Base-by-base conservation (phyloP, 2,329 filamentous ascomycete genomes). In the Monilinia vaccinii-corymbosi region DNA sequence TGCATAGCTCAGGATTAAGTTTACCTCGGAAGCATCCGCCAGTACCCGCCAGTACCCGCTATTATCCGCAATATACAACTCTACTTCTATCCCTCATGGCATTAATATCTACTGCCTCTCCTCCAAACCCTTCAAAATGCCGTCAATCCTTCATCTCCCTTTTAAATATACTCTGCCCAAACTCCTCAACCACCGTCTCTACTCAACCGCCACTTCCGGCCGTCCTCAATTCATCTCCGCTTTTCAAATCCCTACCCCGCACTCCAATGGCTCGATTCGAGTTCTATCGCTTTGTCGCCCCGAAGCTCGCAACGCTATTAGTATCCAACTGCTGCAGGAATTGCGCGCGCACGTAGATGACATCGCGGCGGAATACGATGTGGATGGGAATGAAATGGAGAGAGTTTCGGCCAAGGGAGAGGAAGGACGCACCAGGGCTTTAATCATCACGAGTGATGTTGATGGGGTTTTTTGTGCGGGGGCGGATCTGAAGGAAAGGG, bases 391-490 rank as follows among this genome's bases (percentile, higher is more conserved):
- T 48, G 83, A 86, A 72, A 62, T 78, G 1, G 0, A 72, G 34
- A 80, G 79, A 60, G 79, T 77, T 32, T 78, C 79, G 38, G 72
- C 72, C 0, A 76, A 76, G 3, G 76, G 75, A 0, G 68, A 72
- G 4, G 75, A 78, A 61, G 80, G 79, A 0, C 80, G 81, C 0
- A 97, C 92, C 18, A 79, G 94, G 65, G 93, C 89, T 2, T 73
- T 99, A 66, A 83, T 99, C 45, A 69, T 99, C 18, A 88, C 90
- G 13, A 95, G 89, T 70, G 89, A 90, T 45, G 81, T 90, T n/a
- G 90, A 97, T 67, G 79, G 83, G 28, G 88, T 86, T 68, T 99
- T 99, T 74, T 99, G 94, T 74, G 91, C 94, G 0, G 94, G 94
- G 42, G 94, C 94, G 4, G 94, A 99, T 72, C 75, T 99, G 69